A percentile compares a stretch with the other conserved stretches of the same genome.
Conservation (phyloP, 192 early-diverging fungal genomes). For the Backusella tuberculispora region DNA sequence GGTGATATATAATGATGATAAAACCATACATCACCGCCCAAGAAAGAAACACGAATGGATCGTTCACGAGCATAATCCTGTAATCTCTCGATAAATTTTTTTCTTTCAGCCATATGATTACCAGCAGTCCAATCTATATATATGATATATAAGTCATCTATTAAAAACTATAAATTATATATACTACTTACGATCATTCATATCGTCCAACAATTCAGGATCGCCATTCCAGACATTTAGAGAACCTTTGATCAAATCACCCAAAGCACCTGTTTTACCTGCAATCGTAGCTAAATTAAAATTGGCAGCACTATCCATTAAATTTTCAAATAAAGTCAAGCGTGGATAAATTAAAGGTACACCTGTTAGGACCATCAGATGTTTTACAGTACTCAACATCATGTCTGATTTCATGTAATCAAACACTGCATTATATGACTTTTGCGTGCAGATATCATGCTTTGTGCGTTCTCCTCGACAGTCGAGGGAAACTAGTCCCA, state of each 20-base stretch:
- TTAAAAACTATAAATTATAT: background rate
- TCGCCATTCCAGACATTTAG: conserved; percentile 66
- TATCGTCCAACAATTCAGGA: conserved; percentile 82
- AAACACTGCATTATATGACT: conserved; percentile 65
- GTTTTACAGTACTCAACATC: conserved; percentile 56
- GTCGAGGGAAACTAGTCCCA: conserved; percentile 70
- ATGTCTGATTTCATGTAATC: conserved; percentile 50
- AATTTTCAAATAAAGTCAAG: conserved; percentile 67
- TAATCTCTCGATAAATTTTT: conserved; percentile 61
- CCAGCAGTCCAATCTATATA: conserved; percentile 59
- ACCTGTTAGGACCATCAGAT: conserved; percentile 72
- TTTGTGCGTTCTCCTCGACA: conserved; percentile 73
- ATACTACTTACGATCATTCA: conserved; percentile 72
- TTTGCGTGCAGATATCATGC: conserved; percentile 58
- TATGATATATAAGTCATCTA: background rate
- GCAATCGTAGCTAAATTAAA: conserved; percentile 57
- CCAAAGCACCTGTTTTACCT: conserved; percentile 57
- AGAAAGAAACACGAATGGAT: conserved; percentile 75
- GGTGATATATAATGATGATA: conserved; percentile 13
- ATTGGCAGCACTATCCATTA: conserved; percentile 59
- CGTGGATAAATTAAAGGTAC: conserved; percentile 81
- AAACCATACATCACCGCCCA: conserved; percentile 78
- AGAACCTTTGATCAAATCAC: conserved; percentile 35
- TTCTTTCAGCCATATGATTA: conserved; percentile 72
- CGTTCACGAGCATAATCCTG: conserved; percentile 63